A percentile compares a stretch with the other conserved stretches of the same genome.
These are phyloP conservation scores for Beauveria sp. DNA, from an alignment of 2,329 filamentous ascomycete genomes.

Conservation along the genomic window DNA sequence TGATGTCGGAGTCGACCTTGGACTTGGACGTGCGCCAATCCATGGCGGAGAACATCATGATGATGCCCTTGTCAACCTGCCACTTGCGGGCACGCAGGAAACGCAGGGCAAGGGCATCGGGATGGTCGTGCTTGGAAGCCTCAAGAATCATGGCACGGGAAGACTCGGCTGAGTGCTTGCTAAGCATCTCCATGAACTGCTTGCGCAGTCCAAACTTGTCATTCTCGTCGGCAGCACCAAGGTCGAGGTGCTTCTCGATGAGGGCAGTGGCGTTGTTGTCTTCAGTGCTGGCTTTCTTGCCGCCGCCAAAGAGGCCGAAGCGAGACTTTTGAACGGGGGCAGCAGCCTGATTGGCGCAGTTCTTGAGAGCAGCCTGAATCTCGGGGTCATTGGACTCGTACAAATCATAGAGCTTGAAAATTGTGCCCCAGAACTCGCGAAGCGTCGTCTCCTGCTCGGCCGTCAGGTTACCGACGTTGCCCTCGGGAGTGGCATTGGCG, in stretches of 20 bases:
- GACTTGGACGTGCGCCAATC: constrained; percentile 29
- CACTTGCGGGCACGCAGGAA: constrained; percentile 34
- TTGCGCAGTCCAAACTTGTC: constrained; percentile 53
- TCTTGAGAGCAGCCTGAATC: constrained; percentile 16
- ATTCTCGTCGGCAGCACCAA: constrained; percentile 29
- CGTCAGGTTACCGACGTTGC: constrained; percentile 19
- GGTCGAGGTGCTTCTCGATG: constrained; percentile 9
- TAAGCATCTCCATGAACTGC: constrained; percentile 25
- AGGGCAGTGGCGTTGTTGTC: constrained; percentile 21
- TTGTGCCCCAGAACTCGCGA: constrained; percentile 18
- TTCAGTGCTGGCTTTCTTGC: constrained; percentile 26
- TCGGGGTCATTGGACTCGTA: constrained; percentile 18
- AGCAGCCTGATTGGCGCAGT: constrained; percentile 24
- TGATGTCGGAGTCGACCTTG: constrained; percentile 24
- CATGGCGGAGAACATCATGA: constrained; percentile 30
- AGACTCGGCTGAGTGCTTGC: constrained; percentile 19
- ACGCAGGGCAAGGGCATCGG: constrained; percentile 31
- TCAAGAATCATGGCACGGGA: constrained; percentile 16
- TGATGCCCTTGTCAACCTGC: constrained; percentile 30
- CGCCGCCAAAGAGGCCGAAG: constrained; percentile 55
- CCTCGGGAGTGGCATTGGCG: not conserved
- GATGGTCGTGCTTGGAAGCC: constrained; percentile 24
- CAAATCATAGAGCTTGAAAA: constrained; percentile 17
- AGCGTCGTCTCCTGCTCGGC: constrained; percentile 18
- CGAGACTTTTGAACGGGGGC: constrained; percentile 58